Evolutionary conservation across 345 rosid species (phyloP), one percentile per base, ranked within the genome.

Genomic region (Turnera subulata): DNA sequence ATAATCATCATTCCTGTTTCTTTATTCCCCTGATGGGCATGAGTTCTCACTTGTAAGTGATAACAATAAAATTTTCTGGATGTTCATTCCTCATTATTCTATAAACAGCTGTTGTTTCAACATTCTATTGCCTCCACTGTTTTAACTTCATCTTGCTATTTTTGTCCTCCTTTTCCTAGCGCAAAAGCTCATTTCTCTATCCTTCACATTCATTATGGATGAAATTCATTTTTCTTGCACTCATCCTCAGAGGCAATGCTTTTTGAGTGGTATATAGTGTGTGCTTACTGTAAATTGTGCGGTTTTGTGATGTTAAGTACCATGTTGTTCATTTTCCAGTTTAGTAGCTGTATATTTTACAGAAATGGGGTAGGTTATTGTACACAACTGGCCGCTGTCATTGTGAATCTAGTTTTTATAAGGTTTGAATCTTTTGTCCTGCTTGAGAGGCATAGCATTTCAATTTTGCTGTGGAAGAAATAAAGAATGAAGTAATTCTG

Each of bases 1-100:
- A 62, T 61, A 59, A 46, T 25, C 0, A 43, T 53, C 56, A n/a
- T 19, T 46, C 19, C 58, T 23, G 32, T 17, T 26, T 53, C 23
- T 23, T 49, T 37, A 29, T 24, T 18, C n/a, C 17, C 43, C 4
- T 55, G 55, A 49, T 38, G 14, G 9, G 11, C 38, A 40, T n/a
- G 21, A 9, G n/a, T n/a, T n/a, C n/a, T n/a, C n/a, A n/a, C n/a
- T n/a, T n/a, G n/a, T n/a, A n/a, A n/a, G n/a, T n/a, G n/a, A n/a
- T 16, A 39, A n/a, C 9, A 42, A 39, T 51, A 61, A 53, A 62
- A 44, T 53, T 35, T 3, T 56, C 56, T 16, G 11, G 29, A 26
- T 2, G 18, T 53, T 46, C 4, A 21, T 1, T 38, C 18, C n/a
- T 5, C 11, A 21, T 32, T 46, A 22, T 16, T 16, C 20, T 46